phyloP scores from a whole-genome alignment of 2,329 filamentous ascomycete species.

The Paracoccidioides lutzii region DNA sequence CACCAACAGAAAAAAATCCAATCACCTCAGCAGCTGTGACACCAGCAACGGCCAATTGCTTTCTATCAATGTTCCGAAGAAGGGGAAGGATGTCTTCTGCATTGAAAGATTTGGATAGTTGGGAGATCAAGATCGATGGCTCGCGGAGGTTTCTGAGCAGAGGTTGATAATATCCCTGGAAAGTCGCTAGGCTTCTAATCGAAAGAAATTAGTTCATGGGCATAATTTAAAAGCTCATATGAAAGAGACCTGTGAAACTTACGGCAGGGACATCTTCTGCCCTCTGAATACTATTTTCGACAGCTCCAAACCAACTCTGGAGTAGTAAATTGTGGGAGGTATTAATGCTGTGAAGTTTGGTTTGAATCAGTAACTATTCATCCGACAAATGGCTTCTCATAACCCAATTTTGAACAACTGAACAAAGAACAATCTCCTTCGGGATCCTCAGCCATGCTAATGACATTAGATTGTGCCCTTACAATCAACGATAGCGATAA shows the following conservation, averaged over 20 bases:
- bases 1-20: conserved; percentile 94
- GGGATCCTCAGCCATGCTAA: not conserved
- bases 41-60: conserved; percentile 59
- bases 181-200: conserved; percentile 59
- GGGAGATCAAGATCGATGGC: conserved; percentile 47
- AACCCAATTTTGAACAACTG: not conserved
- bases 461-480: conserved; percentile 29
- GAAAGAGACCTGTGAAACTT: conserved; percentile 33
- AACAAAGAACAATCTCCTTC: not conserved
- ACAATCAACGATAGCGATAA: conserved; percentile 78
- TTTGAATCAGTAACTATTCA: not conserved
- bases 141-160: conserved; percentile 58
- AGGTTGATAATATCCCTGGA: conserved; percentile 77
- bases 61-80: conserved; percentile 56
- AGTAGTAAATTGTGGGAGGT: conserved; percentile 83
- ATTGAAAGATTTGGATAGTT: conserved; percentile 15
- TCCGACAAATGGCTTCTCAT: not conserved
- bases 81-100: conserved; percentile 26
- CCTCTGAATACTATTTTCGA: conserved; percentile 74
- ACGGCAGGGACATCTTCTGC: conserved; percentile 93
- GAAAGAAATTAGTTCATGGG: conserved; percentile 7
- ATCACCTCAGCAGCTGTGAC: conserved; percentile 75
- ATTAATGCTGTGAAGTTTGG: conserved; percentile 53
- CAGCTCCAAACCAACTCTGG: conserved; percentile 75
- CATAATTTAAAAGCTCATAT: conserved; percentile 1